Base-by-base conservation (phyloP, 2,329 filamentous ascomycete genomes). In the Orbilia ellipsospora region DNA sequence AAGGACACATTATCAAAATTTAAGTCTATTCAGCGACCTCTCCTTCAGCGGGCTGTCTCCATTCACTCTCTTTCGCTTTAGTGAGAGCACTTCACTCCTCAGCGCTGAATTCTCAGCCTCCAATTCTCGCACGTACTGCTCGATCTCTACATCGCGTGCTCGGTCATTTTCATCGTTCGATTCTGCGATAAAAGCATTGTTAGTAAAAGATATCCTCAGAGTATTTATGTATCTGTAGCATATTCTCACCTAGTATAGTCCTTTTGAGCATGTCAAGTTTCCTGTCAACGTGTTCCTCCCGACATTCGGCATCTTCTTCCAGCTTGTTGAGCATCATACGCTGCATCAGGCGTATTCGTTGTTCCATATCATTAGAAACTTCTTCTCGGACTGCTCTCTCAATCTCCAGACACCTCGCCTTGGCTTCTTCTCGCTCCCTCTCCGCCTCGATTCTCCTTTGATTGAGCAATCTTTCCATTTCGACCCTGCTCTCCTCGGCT, bases 301-400 rank as follows among this genome's bases (percentile, higher is more conserved):
- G 89, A 52, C 89, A 88, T 79, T 96, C 93, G 76, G 89, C 87
- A 81, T 97, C 93, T 4, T 90, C 88, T 16, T 92, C 90, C 81
- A 93, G 88, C 0, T 89, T 90, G 0, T 87, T 87, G 81, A 94
- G 90, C 91, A 93, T 97, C n/a, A 92, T 86, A 8, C 88, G 86
- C 81, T 92, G 88, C 81, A 97, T 93, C 12, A 90, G 84, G 18
- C 89, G 87, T 55, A 97, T 86, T 10, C 89, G 88, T 73, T 87
- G 85, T 80, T 99, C 95, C 84, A 96, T 96, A 80, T 97, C 95
- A 1, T 84, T 86, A 78, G 90, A 94, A 79, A 94, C 94, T 78
- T 98, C 94, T 80, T 97, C 94, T 20, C 95, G 90, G 31, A 98
- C 88, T 4, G 90, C 90, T 79, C 92, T 89, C 81, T 99, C 95